Base-by-base conservation (phyloP, 805 yeast genomes). In the Blastobotrys robertii region DNA sequence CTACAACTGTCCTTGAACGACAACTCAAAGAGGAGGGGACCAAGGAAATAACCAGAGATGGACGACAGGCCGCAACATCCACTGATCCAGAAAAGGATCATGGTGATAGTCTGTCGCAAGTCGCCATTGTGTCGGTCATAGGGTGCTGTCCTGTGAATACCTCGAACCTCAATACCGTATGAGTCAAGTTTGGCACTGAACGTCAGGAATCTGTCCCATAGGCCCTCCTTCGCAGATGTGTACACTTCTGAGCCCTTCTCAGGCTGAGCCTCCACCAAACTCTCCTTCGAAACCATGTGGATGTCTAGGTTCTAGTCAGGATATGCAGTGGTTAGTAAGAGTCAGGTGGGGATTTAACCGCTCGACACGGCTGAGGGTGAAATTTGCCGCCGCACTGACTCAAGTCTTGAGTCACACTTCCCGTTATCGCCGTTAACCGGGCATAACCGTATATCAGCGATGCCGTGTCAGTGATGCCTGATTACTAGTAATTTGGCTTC, bases 41-140 rank as follows among this genome's bases (percentile, higher is more conserved):
- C 92, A 37, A 84, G 63, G 43, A 82, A 76, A 55, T 74, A 86
- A 1, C 92, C 76, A 1, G 94, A 81, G 87, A 86, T 83, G 1
- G 95, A 84, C 2, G 94, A 80, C n/a, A 86, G 65, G 0, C 94
- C 87, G 41, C 94, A 94, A 45, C 88, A 74, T 0, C 90, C 95
- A 34, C 88, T 78, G 11, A 84, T 55, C 95, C 95, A 86, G 36
- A 85, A 69, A 2, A 92, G 87, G 9, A 72, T 60, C 12, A 84
- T 84, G 30, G 51, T 42, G 19, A 50, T n/a, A 22, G 44, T 50
- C 29, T 55, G 52, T 34, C 51, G 44, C 38, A 43, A 13, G 15
- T 46, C 47, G 3, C 57, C 56, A n/a, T 40, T 30, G 16, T 45
- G 46, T 45, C 88, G 63, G 39, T 81, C 84, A 48, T 77, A 68